Conservation (phyloP, 257 asterid species). For the Galeopsis tetrahit region DNA sequence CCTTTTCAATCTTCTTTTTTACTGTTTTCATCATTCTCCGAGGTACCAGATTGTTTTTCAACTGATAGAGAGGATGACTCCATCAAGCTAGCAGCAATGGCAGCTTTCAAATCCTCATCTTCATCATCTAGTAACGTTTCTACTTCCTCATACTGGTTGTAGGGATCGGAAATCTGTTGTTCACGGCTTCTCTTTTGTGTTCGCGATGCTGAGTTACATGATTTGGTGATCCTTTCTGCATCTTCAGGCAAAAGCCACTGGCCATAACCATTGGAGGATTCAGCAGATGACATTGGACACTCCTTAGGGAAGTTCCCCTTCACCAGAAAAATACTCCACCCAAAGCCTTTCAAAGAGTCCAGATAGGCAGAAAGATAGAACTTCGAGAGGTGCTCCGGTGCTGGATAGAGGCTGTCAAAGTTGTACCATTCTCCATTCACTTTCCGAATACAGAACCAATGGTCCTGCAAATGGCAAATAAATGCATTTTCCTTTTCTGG, state of each 20-base stretch:
- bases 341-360: slow-evolving; percentile 78
- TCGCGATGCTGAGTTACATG: slow-evolving; percentile 56
- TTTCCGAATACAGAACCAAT: slow-evolving; percentile 95
- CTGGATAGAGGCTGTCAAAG: slow-evolving; percentile 67
- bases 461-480: slow-evolving; percentile 88
- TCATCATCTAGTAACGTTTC: slow-evolving; percentile 53
- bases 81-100: slow-evolving; percentile 89
- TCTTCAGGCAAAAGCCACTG: slow-evolving; percentile 96
- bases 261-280: slow-evolving; percentile 82
- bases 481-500: slow-evolving; percentile 91
- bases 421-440: slow-evolving; percentile 89
- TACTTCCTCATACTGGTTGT: slow-evolving; percentile 36
- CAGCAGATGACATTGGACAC: slow-evolving; percentile 76
- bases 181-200: slow-evolving; percentile 35
- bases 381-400: slow-evolving; percentile 94
- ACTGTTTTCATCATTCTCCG: slow-evolving; percentile 39
- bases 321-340: slow-evolving; percentile 96
- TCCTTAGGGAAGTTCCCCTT: slow-evolving; percentile 89
- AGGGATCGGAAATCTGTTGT: slow-evolving; percentile 35
- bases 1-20: slow-evolving; percentile 32
- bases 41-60: slow-evolving; percentile 37
- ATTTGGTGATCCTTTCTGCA: slow-evolving; percentile 86
- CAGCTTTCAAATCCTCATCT: slow-evolving; percentile 95
- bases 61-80: slow-evolving; percentile 57
- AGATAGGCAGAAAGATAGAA: slow-evolving; percentile 97